Conservation (phyloP, 1,284 basidiomycete species). For the Heimioporus punctisporus region DNA sequence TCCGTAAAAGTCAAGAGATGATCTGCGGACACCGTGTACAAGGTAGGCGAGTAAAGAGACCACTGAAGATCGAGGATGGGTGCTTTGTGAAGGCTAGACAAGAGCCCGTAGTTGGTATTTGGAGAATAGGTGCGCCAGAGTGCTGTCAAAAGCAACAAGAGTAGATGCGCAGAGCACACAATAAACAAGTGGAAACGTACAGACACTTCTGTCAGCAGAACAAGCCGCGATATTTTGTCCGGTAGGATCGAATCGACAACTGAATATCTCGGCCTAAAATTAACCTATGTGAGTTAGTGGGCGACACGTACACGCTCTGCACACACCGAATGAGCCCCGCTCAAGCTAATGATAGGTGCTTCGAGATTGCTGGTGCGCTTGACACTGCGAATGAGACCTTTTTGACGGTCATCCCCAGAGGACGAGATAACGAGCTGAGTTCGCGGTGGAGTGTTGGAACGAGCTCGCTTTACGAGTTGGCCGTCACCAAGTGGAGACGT, state of each 20-base stretch:
- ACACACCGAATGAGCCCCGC: slow-evolving; percentile 73
- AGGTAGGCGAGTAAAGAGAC: slow-evolving; percentile 68
- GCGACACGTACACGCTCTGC: not conserved
- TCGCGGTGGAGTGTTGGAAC: slow-evolving; percentile 57
- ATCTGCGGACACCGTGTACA: slow-evolving; percentile 88
- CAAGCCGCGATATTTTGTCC: slow-evolving; percentile 85
- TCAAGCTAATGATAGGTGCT: slow-evolving; percentile 79
- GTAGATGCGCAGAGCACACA: not conserved
- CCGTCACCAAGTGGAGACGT: slow-evolving; percentile 55
- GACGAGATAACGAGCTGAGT: slow-evolving; percentile 79
- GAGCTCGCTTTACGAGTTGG: slow-evolving; percentile 65
- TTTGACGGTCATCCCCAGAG: slow-evolving; percentile 66
- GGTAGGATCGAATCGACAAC: slow-evolving; percentile 80
- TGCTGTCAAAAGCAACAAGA: slow-evolving; percentile 42
- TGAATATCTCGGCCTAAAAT: slow-evolving; percentile 71
- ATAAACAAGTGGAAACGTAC: slow-evolving; percentile 45
- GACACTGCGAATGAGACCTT: slow-evolving; percentile 76
- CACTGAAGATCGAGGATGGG: slow-evolving; percentile 83
- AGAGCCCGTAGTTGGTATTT: slow-evolving; percentile 80
- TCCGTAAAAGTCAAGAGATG: slow-evolving; percentile 77
- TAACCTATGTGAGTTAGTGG: slow-evolving; percentile 1
- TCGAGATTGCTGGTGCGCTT: slow-evolving; percentile 79
- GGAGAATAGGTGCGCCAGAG: slow-evolving; percentile 83
- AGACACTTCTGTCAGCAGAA: slow-evolving; percentile 79
- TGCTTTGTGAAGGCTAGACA: slow-evolving; percentile 76